phyloP scores from a whole-genome alignment of 2,329 filamentous ascomycete species.

The Mycogone perniciosa region DNA sequence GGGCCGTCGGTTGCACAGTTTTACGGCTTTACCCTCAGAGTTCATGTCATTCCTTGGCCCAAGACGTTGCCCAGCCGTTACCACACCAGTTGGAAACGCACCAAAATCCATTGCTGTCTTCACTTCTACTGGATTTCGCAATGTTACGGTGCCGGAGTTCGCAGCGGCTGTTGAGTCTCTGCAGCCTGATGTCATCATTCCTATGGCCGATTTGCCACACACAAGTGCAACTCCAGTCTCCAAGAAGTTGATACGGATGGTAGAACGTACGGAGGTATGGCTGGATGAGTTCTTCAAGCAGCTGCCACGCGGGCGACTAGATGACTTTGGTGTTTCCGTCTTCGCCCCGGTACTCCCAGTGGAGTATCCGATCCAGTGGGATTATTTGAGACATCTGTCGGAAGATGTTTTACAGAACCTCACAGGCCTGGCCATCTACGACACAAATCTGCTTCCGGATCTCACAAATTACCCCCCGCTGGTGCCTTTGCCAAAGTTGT shows the following conservation, averaged over 20 bases:
- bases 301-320: conserved; percentile 20
- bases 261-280: conserved; percentile 80
- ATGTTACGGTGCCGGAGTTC: conserved; percentile 64
- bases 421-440: conserved; percentile 71
- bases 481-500: conserved; percentile 61
- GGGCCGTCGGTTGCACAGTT: conserved; percentile 61
- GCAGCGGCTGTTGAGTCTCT: conserved; percentile 56
- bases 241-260: conserved; percentile 77
- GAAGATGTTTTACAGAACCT: conserved; percentile 55
- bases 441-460: conserved; percentile 60
- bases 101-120: conserved; percentile 67
- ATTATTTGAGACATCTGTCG: conserved; percentile 68
- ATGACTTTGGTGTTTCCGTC: conserved; percentile 34
- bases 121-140: conserved; percentile 80
- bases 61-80: conserved; percentile 69
- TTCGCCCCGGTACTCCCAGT: conserved; percentile 70
- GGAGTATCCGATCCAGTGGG: conserved; percentile 65
- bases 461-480: conserved; percentile 52
- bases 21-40: conserved; percentile 64
- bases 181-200: conserved; percentile 73
- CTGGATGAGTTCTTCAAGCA: conserved; percentile 57
- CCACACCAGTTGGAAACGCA: conserved; percentile 64
- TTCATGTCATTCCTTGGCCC: conserved; percentile 67
- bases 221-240: conserved; percentile 47
- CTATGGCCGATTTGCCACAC: conserved; percentile 63